A percentile compares a stretch with the other conserved stretches of the same genome.
phyloP scores from a whole-genome alignment of 1,139 yeast genomes.

The Zygoascus meyerae region DNA sequence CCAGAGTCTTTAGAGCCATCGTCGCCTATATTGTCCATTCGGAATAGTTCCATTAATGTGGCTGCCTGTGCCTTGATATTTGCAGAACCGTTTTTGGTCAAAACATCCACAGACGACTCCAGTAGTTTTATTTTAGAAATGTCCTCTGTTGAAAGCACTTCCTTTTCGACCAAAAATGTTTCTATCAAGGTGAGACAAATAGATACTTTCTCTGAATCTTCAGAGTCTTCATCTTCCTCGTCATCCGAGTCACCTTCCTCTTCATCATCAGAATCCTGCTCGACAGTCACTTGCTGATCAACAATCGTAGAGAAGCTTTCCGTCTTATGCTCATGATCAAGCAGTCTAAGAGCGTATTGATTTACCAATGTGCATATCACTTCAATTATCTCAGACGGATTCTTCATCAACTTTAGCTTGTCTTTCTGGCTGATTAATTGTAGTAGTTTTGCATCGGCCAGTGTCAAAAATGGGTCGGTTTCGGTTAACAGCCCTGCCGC shows the following conservation, averaged over 20 bases:
- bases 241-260: constrained; percentile 27
- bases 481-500: constrained; percentile 26
- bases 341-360: constrained; percentile 22
- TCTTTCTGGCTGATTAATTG: constrained; percentile 59
- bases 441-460: constrained; percentile 58
- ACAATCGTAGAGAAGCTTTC: neutral
- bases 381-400: constrained; percentile 54
- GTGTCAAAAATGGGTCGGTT: constrained; percentile 48
- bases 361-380: constrained; percentile 49
- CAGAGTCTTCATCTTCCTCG: constrained; percentile 26
- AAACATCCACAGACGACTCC: constrained; percentile 8
- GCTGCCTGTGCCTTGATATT: constrained; percentile 16
- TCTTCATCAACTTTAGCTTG: constrained; percentile 54
- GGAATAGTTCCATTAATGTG: constrained; percentile 17
- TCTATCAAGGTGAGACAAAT: constrained; percentile 29
- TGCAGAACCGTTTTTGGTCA: constrained; percentile 17
- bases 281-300: neutral
- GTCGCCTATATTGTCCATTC: constrained; percentile 2
- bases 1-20: constrained; percentile 9
- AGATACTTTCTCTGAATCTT: constrained; percentile 28
- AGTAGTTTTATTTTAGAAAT: constrained; percentile 1
- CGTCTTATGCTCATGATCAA: constrained; percentile 11
- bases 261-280: constrained; percentile 22
- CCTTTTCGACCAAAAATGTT: constrained; percentile 26
- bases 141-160: constrained; percentile 3